phyloP scores from a whole-genome alignment of 2,329 filamentous ascomycete species.

The Apiospora rasikravindrae region DNA sequence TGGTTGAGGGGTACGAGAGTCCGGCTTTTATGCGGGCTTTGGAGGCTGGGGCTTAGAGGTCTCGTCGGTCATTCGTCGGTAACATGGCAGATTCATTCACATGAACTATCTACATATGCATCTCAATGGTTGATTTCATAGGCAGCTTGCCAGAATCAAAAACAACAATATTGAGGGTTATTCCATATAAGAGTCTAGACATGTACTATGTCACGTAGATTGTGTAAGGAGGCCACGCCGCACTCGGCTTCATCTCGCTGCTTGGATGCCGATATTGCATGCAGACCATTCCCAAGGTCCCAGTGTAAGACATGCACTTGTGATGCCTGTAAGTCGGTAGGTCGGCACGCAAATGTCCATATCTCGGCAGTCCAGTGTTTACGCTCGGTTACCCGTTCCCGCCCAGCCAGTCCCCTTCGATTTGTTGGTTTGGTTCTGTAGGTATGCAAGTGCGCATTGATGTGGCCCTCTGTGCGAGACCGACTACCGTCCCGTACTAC shows the following conservation, averaged over 20 bases:
- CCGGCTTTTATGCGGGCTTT: conserved; percentile 56
- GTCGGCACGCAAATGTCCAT: neutral
- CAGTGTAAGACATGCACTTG: neutral
- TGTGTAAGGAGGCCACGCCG: neutral
- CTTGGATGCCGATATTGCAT: neutral
- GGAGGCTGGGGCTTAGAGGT: conserved; percentile 23
- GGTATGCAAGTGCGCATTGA: neutral
- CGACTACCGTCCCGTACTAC: neutral
- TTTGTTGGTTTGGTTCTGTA: neutral
- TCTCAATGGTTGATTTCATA: too few relatives aligned
- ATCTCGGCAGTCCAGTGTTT: neutral
- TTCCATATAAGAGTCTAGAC: too few relatives aligned
- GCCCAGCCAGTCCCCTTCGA: neutral
- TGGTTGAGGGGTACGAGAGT: conserved; percentile 61
- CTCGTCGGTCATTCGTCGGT: conserved; percentile 14
- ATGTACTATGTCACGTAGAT: neutral
- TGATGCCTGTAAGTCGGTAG: neutral
- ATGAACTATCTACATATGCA: neutral
- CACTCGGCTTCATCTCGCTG: neutral
- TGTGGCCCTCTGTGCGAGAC: neutral
- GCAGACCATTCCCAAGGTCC: neutral
- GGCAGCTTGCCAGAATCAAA: too few relatives aligned
- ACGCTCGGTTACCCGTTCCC: neutral
- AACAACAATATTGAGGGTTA: too few relatives aligned
- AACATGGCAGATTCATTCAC: neutral